Evolutionary conservation across 2,329 filamentous ascomycete species (phyloP), one percentile per base, ranked within the genome.

Genomic region (Sordariomycetes sp.): DNA sequence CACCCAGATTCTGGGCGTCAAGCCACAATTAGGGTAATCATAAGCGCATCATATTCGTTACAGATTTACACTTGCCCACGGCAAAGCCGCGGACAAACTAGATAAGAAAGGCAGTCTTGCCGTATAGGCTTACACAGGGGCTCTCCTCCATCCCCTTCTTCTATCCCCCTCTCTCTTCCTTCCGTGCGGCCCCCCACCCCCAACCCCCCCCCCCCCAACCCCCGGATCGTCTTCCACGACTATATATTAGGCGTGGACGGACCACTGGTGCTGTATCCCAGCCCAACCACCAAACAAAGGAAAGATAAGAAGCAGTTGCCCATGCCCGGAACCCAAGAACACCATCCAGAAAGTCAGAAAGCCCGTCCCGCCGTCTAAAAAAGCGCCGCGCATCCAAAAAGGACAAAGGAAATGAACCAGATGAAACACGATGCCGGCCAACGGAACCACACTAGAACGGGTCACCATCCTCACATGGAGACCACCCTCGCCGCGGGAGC

Each of bases 401-500:
- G 17, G 22, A 42, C 7, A 34, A 55, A 32, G 15, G 53, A 53
- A 15, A 36, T 56, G n/a, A 36, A 35, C 35, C 50, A 54, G 51
- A 56, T 13, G 34, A 52, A 42, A 39, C 56, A 50, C 25, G 50
- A 32, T 32, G 56, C 22, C 45, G 45, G 45, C n/a, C 17, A 50
- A 1, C 10, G 22, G n/a, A 50, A 50, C 5, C 20, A 22, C 36
- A n/a, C 13, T 15, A 45, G 15, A 5, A 6, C 28, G 28, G 2
- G 22, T 25, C 24, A 17, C 28, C 28, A 8, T 32, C 28, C 24
- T 58, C 56, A 61, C 57, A 61, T 61, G 13, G 58, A 57, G 39
- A 57, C 24, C 39, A 59, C 55, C 8, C 58, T 57, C 24, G 57
- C 52, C 10, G 55, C 54, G n/a, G 59, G 53, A 15, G 59, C 54